Evolutionary conservation across 1,284 basidiomycete species (phyloP).

Genomic region (Ceratobasidium sp.): DNA sequence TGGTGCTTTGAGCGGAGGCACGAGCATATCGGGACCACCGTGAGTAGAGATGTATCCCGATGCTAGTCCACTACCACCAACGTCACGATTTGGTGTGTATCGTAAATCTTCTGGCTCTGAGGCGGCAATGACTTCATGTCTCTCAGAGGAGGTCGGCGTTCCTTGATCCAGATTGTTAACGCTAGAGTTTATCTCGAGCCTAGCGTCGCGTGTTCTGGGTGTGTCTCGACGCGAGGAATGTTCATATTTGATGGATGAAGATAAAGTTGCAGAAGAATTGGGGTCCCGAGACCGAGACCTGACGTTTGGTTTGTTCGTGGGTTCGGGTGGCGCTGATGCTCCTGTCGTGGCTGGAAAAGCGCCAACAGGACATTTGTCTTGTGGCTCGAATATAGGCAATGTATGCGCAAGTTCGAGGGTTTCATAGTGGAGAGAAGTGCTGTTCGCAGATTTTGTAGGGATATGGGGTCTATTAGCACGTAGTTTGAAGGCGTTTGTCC

Average conservation of each 20-base stretch:
- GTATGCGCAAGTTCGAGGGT: constrained; percentile 33
- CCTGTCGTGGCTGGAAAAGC: not conserved
- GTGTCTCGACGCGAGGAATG: not conserved
- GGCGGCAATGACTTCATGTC: not conserved
- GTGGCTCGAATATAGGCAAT: not conserved
- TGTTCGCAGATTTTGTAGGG: not conserved
- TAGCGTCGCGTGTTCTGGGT: not conserved
- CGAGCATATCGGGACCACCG: too few species aligned
- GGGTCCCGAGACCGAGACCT: not conserved
- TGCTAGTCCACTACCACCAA: too few species aligned
- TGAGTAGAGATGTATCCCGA: not conserved
- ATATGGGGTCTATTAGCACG: not conserved
- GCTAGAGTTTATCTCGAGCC: not conserved
- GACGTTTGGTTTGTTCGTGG: not conserved
- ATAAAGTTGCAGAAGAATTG: not conserved
- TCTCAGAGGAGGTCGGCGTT: not conserved
- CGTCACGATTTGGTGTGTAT: too few species aligned
- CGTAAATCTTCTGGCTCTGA: too few species aligned
- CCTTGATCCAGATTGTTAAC: not conserved
- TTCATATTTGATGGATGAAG: not conserved
- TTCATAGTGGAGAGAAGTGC: constrained; percentile 3
- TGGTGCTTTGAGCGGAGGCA: not conserved
- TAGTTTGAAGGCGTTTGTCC: constrained; percentile 29
- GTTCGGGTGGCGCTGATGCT: not conserved
- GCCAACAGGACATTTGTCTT: not conserved